Conservation (phyloP, 2,329 filamentous ascomycete species). For the Pseudogymnoascus sp. region DNA sequence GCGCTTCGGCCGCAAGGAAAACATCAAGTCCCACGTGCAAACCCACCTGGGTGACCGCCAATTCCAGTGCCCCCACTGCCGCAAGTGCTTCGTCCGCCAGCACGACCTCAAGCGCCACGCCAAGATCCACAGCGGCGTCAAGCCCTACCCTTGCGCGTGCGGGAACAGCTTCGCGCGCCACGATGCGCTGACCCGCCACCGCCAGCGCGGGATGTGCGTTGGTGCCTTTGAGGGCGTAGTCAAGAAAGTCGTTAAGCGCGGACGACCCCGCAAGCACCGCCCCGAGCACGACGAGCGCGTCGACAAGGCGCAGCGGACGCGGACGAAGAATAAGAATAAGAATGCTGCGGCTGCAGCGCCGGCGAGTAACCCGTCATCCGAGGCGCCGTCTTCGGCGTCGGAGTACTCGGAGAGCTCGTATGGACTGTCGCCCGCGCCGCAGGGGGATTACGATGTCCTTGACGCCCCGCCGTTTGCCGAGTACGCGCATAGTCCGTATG, state of each 20-base stretch:
- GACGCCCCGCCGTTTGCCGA: conserved; percentile 29
- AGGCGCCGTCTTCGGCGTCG: conserved; percentile 40
- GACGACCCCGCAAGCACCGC: conserved; percentile 52
- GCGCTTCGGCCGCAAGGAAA: conserved; percentile 92
- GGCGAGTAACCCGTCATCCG: background rate
- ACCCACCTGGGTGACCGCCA: conserved; percentile 95
- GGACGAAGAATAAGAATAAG: conserved; percentile 50
- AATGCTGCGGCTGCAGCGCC: background rate
- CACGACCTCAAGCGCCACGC: conserved; percentile 96
- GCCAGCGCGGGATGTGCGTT: conserved; percentile 92
- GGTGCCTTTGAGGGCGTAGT: conserved; percentile 81
- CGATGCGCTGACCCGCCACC: conserved; percentile 87
- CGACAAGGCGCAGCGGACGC: conserved; percentile 48
- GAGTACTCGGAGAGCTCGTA: conserved; percentile 49
- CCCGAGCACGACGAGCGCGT: conserved; percentile 42
- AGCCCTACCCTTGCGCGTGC: conserved; percentile 90
- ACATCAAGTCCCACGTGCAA: conserved; percentile 97
- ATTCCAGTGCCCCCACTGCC: conserved; percentile 85
- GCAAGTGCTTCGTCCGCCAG: conserved; percentile 92
- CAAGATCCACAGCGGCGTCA: conserved; percentile 94
- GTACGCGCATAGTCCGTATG: conserved; percentile 29
- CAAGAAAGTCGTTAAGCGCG: conserved; percentile 58
- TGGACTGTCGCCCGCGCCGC: conserved; percentile 40
- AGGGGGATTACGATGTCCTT: conserved; percentile 34
- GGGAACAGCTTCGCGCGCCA: conserved; percentile 92